Evolutionary conservation across 805 yeast genomes (phyloP), one percentile per base, ranked within the genome.

Genomic region (Sugiyamaella marilandica): DNA sequence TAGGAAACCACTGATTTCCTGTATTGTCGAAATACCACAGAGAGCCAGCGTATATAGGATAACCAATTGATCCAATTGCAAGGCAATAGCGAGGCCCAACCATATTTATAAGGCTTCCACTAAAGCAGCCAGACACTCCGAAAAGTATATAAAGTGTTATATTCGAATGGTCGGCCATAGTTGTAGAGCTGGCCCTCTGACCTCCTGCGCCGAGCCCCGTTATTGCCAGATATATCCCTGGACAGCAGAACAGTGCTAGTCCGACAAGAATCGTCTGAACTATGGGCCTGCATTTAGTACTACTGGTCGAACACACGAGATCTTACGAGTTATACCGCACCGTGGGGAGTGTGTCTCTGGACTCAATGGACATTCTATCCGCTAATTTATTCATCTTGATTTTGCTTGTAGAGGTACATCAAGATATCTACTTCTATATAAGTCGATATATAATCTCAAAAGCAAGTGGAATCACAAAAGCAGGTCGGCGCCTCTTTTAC

Each of bases 41-140:
- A 24, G 80, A 73, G 13, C 73, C 74, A 36, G 77, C 68, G 59
- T 75, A 77, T 52, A 77, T 56, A 33, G 72, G 67, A 62, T 77
- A 78, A 26, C 80, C 80, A 33, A 68, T 54, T 47, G 78, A 76
- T 26, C 81, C 81, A 53, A 74, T 65, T 53, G 69, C 64, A 13
- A 39, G 43, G 19, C 43, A 39, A 16, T 39, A 39, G 54, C 72
- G 67, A 13, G 73, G 68, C 49, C 84, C 84, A 33, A 80, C 59
- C 11, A 64, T 60, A 66, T 80, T 80, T 62, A 77, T 72, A 47
- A 79, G 70, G 26, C 80, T 72, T 59, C 84, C 84, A 14, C 80
- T 75, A 70, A 80, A 73, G 63, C 79, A 78, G 9, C 83, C 84
- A 54, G 46, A 49, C 18, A 49, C 37, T 10, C 33, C 31, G 33